Conservation (phyloP, 805 yeast species). For the Teunomyces barrocoloradensis region DNA sequence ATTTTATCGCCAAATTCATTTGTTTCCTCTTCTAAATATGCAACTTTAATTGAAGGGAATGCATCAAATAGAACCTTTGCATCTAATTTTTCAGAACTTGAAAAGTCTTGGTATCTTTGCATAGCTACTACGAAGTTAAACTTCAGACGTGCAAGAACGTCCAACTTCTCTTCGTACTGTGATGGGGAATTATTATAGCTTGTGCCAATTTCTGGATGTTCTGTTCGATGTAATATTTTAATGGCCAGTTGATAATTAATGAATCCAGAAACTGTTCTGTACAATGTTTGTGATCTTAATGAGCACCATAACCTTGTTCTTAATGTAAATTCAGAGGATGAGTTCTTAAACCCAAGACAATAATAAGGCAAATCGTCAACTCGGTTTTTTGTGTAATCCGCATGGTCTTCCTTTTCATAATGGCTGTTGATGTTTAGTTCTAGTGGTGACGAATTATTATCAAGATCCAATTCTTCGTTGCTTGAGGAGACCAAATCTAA, state of each 20-base stretch:
- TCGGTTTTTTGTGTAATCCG: conserved; percentile 25
- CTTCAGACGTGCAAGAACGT: conserved; percentile 65
- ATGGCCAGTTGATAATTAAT: conserved; percentile 76
- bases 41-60: conserved; percentile 63
- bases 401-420: conserved; percentile 4
- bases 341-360: conserved; percentile 68
- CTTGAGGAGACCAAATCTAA: conserved; percentile 9
- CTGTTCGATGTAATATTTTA: conserved; percentile 64
- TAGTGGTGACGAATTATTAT: background rate
- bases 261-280: conserved; percentile 81
- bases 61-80: conserved; percentile 65
- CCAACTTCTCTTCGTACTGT: conserved; percentile 20
- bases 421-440: background rate
- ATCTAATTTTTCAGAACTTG: conserved; percentile 62
- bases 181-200: background rate
- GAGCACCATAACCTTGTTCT: conserved; percentile 90
- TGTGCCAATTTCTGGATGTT: conserved; percentile 41
- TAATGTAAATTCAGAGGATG: conserved; percentile 59
- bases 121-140: conserved; percentile 79
- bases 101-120: conserved; percentile 76
- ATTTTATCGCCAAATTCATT: conserved; percentile 41
- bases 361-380: conserved; percentile 67
- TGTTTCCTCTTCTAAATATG: conserved; percentile 51
- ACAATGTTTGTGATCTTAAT: conserved; percentile 76
- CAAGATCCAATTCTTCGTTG: background rate